These are phyloP conservation scores for Sporothrix schenckii DNA, from an alignment of 2,329 filamentous ascomycete species.

Conservation along the genomic window DNA sequence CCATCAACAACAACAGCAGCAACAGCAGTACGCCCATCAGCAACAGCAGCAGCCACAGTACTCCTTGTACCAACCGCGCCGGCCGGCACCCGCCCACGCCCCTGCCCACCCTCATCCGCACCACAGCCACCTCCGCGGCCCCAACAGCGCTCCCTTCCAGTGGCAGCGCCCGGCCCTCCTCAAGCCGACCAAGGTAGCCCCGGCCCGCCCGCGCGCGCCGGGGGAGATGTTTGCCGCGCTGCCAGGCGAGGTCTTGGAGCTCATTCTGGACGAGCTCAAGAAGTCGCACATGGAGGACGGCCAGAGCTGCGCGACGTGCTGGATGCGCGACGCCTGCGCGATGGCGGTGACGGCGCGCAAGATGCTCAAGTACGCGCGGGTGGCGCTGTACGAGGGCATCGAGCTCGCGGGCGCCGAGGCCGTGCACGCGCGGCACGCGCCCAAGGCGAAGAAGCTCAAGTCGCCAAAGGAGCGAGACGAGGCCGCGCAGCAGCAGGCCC, in stretches of 20 bases:
- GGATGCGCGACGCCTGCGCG: slow-evolving; percentile 63
- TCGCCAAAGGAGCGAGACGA: slow-evolving; percentile 41
- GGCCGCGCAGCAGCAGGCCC: slow-evolving; percentile 43
- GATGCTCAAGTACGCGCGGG: slow-evolving; percentile 55
- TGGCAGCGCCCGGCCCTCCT: slow-evolving; percentile 36
- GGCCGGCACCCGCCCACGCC: background rate
- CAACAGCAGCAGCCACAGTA: background rate
- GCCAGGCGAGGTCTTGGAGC: slow-evolving; percentile 61
- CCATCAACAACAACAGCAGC: background rate
- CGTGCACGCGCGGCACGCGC: slow-evolving; percentile 51
- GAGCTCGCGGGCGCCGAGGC: slow-evolving; percentile 60
- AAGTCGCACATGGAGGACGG: slow-evolving; percentile 51
- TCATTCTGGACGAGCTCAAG: slow-evolving; percentile 59
- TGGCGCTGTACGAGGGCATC: slow-evolving; percentile 61
- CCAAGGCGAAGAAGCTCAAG: slow-evolving; percentile 65
- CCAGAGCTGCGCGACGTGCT: slow-evolving; percentile 63
- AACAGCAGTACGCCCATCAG: slow-evolving; percentile 4
- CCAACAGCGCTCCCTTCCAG: slow-evolving; percentile 8
- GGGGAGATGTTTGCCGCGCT: slow-evolving; percentile 60
- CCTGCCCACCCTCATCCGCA: background rate
- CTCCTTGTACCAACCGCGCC: background rate
- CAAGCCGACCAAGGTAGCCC: slow-evolving; percentile 40
- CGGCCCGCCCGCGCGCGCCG: slow-evolving; percentile 43
- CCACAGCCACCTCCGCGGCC: background rate
- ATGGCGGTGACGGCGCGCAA: slow-evolving; percentile 56